phyloP scores from a whole-genome alignment of 345 rosid species.

The Microcos paniculata region DNA sequence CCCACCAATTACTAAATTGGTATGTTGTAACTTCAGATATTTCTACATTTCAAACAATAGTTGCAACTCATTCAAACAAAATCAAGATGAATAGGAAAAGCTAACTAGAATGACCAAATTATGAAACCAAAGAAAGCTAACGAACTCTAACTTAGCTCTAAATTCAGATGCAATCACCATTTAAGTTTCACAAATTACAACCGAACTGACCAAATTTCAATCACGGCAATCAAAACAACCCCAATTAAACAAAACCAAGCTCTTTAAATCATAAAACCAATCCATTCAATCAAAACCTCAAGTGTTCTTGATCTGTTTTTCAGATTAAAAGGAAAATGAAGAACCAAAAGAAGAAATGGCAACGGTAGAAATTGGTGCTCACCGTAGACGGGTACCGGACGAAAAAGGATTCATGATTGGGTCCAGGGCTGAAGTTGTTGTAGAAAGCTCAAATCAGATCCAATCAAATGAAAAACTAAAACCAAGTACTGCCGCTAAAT shows the following conservation, averaged over 20 bases:
- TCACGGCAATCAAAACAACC: not conserved
- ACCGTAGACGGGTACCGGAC: conserved; percentile 97
- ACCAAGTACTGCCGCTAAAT: conserved; percentile 12
- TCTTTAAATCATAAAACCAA: conserved; percentile 1
- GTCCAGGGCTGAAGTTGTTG: conserved; percentile 24
- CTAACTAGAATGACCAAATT: conserved; percentile 9
- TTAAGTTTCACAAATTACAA: conserved; percentile 4
- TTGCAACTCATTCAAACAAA: not conserved
- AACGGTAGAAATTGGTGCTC: conserved; percentile 25
- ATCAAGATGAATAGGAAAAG: not conserved
- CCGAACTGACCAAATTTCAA: not conserved
- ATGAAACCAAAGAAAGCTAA: not conserved
- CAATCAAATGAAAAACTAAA: conserved; percentile 17
- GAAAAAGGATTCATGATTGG: conserved; percentile 97
- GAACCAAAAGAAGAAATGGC: not conserved
- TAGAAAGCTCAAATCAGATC: conserved; percentile 38
- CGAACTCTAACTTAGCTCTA: conserved; percentile 2
- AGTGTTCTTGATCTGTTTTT: conserved; percentile 10
- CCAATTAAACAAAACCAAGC: conserved; percentile 1
- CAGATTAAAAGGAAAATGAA: not conserved
- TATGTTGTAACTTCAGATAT: not conserved
- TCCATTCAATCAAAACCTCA: not conserved
- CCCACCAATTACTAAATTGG: not conserved
- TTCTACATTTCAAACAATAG: not conserved
- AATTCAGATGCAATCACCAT: not conserved